These are phyloP conservation scores for Amniculicola lignicola DNA, from an alignment of 495 filamentous ascomycete species.

Conservation along the genomic window DNA sequence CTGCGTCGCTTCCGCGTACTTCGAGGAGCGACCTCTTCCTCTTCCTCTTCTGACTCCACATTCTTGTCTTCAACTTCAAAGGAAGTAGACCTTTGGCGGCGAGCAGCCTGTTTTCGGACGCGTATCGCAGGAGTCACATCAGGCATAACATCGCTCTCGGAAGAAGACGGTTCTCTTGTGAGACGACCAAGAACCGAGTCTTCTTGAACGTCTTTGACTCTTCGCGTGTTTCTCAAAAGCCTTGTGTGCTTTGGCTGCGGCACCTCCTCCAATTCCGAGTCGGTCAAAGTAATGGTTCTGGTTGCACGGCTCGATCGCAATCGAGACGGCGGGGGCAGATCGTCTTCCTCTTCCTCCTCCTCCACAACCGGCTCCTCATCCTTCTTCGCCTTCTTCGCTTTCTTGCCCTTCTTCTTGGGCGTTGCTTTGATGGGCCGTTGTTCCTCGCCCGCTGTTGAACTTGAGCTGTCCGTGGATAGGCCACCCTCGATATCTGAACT, in stretches of 20 bases:
- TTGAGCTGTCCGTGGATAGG: not conserved
- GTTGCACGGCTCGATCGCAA: no score
- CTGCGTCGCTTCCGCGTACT: slow-evolving; percentile 1
- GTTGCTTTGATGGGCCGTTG: not conserved
- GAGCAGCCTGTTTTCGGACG: not conserved
- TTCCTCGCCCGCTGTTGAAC: not conserved
- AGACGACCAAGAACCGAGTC: no score
- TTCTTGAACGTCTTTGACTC: no score
- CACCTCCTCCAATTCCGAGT: not conserved
- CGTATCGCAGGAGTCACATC: not conserved
- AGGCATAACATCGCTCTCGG: slow-evolving; percentile 5
- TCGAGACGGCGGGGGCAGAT: no score
- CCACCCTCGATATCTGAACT: not conserved
- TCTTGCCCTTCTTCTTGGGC: slow-evolving; percentile 6
- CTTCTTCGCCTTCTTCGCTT: not conserved
- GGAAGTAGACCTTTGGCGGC: not conserved
- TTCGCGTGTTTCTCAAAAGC: no score
- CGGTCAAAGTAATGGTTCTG: not conserved
- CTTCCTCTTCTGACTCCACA: slow-evolving; percentile 21
- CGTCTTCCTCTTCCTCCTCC: no score
- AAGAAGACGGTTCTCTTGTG: no score
- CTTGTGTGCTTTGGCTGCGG: not conserved
- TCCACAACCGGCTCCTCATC: not conserved
- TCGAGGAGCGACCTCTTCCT: slow-evolving; percentile 9
- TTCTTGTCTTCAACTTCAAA: slow-evolving; percentile 18